A percentile compares a stretch with the other conserved stretches of the same genome.
phyloP scores from a whole-genome alignment of 2,329 filamentous ascomycete genomes.

The Pseudocercospora musae region DNA sequence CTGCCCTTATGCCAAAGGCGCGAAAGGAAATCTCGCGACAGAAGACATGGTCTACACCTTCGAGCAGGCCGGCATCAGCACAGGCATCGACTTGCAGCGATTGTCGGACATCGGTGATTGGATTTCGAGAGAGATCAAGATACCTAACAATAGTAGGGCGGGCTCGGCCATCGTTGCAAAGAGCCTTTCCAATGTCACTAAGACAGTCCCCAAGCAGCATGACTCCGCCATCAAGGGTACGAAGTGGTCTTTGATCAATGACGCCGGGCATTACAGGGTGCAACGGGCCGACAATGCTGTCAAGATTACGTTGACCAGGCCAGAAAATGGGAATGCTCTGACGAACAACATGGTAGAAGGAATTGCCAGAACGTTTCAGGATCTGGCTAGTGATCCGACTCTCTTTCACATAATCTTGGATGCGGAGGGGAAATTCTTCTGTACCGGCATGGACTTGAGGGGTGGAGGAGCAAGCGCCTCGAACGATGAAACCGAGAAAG shows the following conservation, averaged over 20 bases:
- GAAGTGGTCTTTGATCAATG: slow-evolving; percentile 1
- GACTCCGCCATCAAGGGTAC: background rate
- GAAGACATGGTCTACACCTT: slow-evolving; percentile 32
- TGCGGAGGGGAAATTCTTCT: slow-evolving; percentile 24
- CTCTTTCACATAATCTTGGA: slow-evolving; percentile 20
- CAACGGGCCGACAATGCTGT: slow-evolving; percentile 12
- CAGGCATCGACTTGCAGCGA: slow-evolving; percentile 26
- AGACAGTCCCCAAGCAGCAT: background rate
- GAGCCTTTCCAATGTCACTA: background rate
- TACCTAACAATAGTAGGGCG: slow-evolving; percentile 27
- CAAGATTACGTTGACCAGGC: slow-evolving; percentile 19
- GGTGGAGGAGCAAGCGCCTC: slow-evolving; percentile 9
- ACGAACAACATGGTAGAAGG: slow-evolving; percentile 20
- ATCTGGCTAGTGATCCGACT: slow-evolving; percentile 11
- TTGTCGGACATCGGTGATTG: slow-evolving; percentile 26
- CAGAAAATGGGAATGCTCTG: slow-evolving; percentile 22
- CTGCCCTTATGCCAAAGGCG: slow-evolving; percentile 31
- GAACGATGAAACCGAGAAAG: slow-evolving; percentile 7
- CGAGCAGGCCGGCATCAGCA: slow-evolving; percentile 25
- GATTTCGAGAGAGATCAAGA: slow-evolving; percentile 24
- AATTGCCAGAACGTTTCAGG: slow-evolving; percentile 16
- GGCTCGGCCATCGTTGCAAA: slow-evolving; percentile 24
- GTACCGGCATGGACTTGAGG: slow-evolving; percentile 26
- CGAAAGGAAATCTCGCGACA: slow-evolving; percentile 31
- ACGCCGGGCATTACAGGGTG: slow-evolving; percentile 11